phyloP scores from a whole-genome alignment of 371 early-diverging fungal species.

The Mucor indicus region DNA sequence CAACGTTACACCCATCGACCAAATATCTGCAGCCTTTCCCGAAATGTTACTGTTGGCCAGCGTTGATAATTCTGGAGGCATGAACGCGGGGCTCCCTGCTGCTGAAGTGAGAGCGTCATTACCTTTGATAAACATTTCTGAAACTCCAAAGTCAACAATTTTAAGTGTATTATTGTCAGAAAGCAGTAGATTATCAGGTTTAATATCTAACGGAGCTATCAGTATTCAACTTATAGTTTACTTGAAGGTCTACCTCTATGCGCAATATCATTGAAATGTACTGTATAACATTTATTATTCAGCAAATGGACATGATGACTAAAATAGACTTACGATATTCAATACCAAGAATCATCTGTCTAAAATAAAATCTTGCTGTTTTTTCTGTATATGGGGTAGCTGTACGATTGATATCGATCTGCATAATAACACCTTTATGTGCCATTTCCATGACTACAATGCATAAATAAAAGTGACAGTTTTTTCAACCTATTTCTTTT shows the following conservation, averaged over 20 bases:
- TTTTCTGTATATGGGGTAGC: conserved; percentile 53
- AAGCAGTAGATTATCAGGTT: conserved; percentile 98
- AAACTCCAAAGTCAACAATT: conserved; percentile 98
- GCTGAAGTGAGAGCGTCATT: conserved; percentile 62
- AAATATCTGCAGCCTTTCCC: conserved; percentile 88
- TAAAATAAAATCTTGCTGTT: conserved; percentile 61
- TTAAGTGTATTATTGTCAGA: conserved; percentile 80
- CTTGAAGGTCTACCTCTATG: conserved; percentile 11
- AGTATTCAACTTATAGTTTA: background rate
- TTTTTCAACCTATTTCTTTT: background rate
- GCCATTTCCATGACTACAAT: conserved; percentile 43
- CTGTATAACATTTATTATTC: conserved; percentile 2
- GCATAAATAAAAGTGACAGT: background rate
- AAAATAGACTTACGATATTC: conserved; percentile 74
- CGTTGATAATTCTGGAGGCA: conserved; percentile 29
- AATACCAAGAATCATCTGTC: conserved; percentile 84
- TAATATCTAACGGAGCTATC: conserved; percentile 68
- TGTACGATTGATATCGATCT: conserved; percentile 50
- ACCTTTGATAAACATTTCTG: conserved; percentile 63
- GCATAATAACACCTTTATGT: conserved; percentile 71
- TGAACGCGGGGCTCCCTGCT: conserved; percentile 75
- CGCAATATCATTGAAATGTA: conserved; percentile 16
- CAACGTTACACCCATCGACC: conserved; percentile 97
- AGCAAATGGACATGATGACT: conserved; percentile 4
- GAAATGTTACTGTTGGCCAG: conserved; percentile 48